Conservation (phyloP, 257 asterid genomes). For the Solanum corneliomulleri region DNA sequence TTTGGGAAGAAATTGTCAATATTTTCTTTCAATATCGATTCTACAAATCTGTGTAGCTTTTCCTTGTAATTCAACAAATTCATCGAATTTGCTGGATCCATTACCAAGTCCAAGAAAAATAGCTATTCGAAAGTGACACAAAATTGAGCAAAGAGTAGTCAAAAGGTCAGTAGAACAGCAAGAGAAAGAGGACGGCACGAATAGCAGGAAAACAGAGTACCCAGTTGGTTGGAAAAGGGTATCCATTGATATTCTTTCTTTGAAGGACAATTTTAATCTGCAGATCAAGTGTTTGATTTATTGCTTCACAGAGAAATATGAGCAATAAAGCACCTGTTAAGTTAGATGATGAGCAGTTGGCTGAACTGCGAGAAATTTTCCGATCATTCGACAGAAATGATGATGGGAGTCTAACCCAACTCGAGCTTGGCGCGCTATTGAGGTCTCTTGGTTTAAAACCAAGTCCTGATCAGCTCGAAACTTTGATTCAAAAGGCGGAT, state of each 20-base stretch:
- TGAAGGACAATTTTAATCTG: not conserved
- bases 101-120: not conserved
- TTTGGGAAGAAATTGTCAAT: not conserved
- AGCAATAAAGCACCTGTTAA: constrained; percentile 31
- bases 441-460: constrained; percentile 83
- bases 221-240: not conserved
- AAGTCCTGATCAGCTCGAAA: constrained; percentile 75
- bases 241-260: not conserved
- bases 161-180: not conserved
- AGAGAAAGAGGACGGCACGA: not conserved
- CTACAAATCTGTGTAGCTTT: constrained; percentile 18
- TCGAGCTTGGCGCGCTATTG: constrained; percentile 76
- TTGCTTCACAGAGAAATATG: constrained; percentile 16
- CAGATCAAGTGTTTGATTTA: not conserved
- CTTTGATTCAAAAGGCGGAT: constrained; percentile 68
- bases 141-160: not conserved
- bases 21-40: constrained; percentile 2
- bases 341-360: constrained; percentile 68
- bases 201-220: not conserved
- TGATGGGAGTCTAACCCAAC: constrained; percentile 86
- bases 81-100: constrained; percentile 35
- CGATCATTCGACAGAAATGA: constrained; percentile 78
- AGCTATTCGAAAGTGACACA: not conserved
- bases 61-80: constrained; percentile 13
- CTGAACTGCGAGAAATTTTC: constrained; percentile 87